Evolutionary conservation across 192 early-diverging fungal genomes (phyloP).

Genomic region (Kickxella alabastrina): DNA sequence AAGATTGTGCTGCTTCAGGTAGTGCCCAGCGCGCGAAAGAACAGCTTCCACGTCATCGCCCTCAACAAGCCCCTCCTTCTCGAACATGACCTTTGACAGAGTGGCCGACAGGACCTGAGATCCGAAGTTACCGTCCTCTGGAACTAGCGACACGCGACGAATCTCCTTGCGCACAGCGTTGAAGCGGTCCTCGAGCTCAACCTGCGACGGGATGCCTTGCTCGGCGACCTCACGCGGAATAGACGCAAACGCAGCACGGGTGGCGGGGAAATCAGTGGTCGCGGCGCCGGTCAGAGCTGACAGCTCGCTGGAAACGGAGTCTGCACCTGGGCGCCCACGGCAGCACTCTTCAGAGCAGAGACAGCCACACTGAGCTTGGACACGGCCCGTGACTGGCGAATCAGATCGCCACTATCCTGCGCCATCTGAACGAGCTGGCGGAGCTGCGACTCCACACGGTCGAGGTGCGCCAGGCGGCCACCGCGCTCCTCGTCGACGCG

Average conservation of each 20-base stretch:
- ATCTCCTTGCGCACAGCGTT: conserved; percentile 63
- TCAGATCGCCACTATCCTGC: conserved; percentile 62
- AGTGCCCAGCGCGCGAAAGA: conserved; percentile 71
- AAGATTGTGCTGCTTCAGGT: conserved; percentile 73
- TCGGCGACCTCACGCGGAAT: conserved; percentile 57
- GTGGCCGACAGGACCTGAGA: conserved; percentile 70
- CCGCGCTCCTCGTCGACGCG: conserved; percentile 87
- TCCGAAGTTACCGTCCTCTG: conserved; percentile 80
- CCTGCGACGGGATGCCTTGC: conserved; percentile 61
- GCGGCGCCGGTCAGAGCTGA: conserved; percentile 58
- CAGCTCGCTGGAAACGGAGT: conserved; percentile 72
- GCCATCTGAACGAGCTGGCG: conserved; percentile 68
- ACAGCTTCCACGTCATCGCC: conserved; percentile 85
- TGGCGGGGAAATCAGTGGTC: conserved; percentile 45
- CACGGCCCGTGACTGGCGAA: conserved; percentile 59
- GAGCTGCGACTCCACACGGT: conserved; percentile 74
- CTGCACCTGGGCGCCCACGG: conserved; percentile 33
- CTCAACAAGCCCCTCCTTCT: conserved; percentile 78
- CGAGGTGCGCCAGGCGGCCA: conserved; percentile 80
- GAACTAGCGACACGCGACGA: conserved; percentile 76
- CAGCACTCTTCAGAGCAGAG: conserved; percentile 58
- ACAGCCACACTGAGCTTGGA: conserved; percentile 65
- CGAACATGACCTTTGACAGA: conserved; percentile 75
- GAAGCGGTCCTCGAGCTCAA: conserved; percentile 69
- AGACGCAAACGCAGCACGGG: conserved; percentile 59